Evolutionary conservation across 352 stramenopile species (phyloP), one percentile per base, ranked within the genome.

Genomic region (Phytophthora megakarya): DNA sequence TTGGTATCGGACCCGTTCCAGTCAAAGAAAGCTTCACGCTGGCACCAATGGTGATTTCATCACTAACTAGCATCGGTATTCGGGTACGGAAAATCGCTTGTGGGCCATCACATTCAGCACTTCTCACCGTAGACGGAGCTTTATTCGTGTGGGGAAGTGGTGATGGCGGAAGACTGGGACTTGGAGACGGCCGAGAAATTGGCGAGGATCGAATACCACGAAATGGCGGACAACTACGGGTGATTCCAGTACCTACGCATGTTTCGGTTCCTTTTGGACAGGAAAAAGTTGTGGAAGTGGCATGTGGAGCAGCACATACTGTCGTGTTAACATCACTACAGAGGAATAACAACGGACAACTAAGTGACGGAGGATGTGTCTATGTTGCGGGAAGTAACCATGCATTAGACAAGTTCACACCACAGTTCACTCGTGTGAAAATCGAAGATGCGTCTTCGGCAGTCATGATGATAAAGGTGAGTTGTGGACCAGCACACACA

Each of bases 141-240:
- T 60, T 94, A 23, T 94, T 78, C 50, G 84, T 94, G 0, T 94
- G 86, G 86, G 86, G 86, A 18, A 76, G 75, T 47, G 84, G 82
- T 13, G 86, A 90, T 18, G 84, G 84, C 11, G 86, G 86, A 5
- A 80, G 83, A 49, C 73, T 94, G 12, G 86, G 86, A 4, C 77
- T 94, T 3, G 84, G 80, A 32, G 85, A 94, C 25, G 81, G 61
- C 19, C 78, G 84, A 42, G 67, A 82, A 4, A 35, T 90, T n/a
- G 82, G 82, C 28, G 71, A 86, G 54, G 71, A 89, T 53, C 67
- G 62, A 12, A 55, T 91, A n/a, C 82, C 82, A 39, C 82, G 82
- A 0, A 84, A 86, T 58, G 75, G 78, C 1, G 78, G 78, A 3
- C 69, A 84, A 15, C 53, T 89, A 35, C 12, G 66, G 0, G 60